These are phyloP conservation scores for Pistacia integerrima DNA, from an alignment of 345 rosid species.

Conservation along the genomic window DNA sequence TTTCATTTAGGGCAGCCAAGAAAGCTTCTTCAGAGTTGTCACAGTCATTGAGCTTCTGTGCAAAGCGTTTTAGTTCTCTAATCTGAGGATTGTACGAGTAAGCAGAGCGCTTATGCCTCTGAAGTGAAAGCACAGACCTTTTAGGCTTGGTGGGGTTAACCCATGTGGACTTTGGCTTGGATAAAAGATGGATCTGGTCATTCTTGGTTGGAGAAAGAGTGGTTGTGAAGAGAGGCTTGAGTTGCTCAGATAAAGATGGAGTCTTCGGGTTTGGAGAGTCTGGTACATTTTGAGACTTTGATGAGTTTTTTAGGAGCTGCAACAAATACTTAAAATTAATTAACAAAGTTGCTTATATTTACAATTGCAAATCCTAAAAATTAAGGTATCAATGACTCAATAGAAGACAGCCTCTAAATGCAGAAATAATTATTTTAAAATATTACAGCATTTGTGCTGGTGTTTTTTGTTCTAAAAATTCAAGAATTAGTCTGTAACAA, in stretches of 20 bases:
- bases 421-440: neutral
- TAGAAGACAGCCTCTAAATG: neutral
- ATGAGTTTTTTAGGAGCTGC: slow-evolving; percentile 32
- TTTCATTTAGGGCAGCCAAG: slow-evolving; percentile 49
- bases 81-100: slow-evolving; percentile 63
- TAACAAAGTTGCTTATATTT: too few species aligned
- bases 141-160: slow-evolving; percentile 81
- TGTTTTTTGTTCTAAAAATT: too few species aligned
- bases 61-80: slow-evolving; percentile 61
- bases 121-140: slow-evolving; percentile 84
- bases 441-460: neutral
- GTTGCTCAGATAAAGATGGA: slow-evolving; percentile 84
- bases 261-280: slow-evolving; percentile 38
- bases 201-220: slow-evolving; percentile 45
- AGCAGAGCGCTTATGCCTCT: slow-evolving; percentile 72
- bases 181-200: slow-evolving; percentile 44
- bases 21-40: slow-evolving; percentile 48
- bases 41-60: slow-evolving; percentile 69
- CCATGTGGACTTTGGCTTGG: slow-evolving; percentile 81
- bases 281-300: slow-evolving; percentile 35
- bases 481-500: neutral
- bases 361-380: neutral
- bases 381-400: neutral
- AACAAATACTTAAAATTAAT: slow-evolving; percentile 30
- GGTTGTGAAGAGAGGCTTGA: slow-evolving; percentile 70